These are phyloP conservation scores for Dioscorea dumetorum DNA, from an alignment of 106 monocot genomes.

Conservation along the genomic window DNA sequence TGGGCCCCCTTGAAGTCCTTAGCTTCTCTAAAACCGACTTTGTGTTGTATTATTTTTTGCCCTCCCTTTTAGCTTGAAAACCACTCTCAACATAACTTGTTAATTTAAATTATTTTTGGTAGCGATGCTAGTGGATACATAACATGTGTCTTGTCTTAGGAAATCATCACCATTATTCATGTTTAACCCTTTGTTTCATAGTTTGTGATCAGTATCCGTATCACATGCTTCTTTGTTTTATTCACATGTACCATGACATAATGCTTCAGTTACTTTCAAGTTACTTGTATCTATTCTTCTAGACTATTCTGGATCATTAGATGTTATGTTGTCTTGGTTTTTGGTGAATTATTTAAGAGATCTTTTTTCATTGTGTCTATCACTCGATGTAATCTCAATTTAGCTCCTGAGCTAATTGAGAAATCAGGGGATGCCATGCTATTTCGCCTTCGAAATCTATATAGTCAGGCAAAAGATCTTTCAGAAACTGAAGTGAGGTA, in stretches of 20 bases:
- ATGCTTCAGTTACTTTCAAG: not conserved
- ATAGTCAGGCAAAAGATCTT: slow-evolving; percentile 69
- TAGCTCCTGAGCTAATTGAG: slow-evolving; percentile 62
- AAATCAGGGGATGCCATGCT: slow-evolving; percentile 46
- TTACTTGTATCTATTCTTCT: not conserved
- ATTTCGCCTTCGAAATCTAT: slow-evolving; percentile 49
- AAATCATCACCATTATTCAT: too few relatives aligned
- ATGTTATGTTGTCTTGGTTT: not conserved
- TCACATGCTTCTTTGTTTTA: not conserved
- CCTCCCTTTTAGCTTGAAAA: too few relatives aligned
- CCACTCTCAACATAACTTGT: too few relatives aligned
- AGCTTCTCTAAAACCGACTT: too few relatives aligned
- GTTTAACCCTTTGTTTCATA: too few relatives aligned
- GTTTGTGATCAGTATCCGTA: not conserved
- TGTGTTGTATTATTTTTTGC: too few relatives aligned
- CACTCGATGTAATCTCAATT: not conserved
- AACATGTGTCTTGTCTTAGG: too few relatives aligned
- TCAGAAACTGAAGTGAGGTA: slow-evolving; percentile 90
- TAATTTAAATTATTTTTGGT: too few relatives aligned
- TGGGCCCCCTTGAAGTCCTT: too few relatives aligned
- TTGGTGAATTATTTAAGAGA: slow-evolving; percentile 5
- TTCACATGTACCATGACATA: not conserved
- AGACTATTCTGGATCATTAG: not conserved
- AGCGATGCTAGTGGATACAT: too few relatives aligned
- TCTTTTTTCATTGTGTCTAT: not conserved